phyloP scores from a whole-genome alignment of 257 asterid genomes.

The Solanum virginianum region DNA sequence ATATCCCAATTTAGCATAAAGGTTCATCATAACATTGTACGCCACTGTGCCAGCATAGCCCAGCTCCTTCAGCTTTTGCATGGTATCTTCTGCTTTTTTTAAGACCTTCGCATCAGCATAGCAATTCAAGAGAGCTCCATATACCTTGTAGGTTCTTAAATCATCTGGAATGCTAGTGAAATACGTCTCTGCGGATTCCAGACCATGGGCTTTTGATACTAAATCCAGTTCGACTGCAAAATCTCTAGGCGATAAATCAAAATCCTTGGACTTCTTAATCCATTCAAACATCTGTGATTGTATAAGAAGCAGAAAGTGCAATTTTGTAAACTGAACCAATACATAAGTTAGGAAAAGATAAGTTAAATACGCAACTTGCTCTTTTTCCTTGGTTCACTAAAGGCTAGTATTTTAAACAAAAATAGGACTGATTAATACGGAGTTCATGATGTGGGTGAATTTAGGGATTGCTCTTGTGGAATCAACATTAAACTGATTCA shows the following conservation, averaged over 20 bases:
- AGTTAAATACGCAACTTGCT: background rate
- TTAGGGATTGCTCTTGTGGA: background rate
- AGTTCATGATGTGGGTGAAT: background rate
- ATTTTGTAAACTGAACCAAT: background rate
- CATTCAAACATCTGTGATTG: constrained; percentile 9
- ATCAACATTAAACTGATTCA: background rate
- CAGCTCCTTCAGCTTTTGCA: constrained; percentile 20
- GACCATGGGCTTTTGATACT: constrained; percentile 14
- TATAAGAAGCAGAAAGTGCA: background rate
- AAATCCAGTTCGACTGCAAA: constrained; percentile 20
- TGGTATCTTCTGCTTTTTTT: constrained; percentile 20
- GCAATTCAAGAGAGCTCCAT: constrained; percentile 21
- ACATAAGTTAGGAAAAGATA: background rate
- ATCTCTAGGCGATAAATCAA: constrained; percentile 4
- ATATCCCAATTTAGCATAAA: constrained; percentile 17
- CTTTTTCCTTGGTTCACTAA: background rate
- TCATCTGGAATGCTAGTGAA: constrained; percentile 10
- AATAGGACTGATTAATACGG: background rate
- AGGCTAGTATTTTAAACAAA: background rate
- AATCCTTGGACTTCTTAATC: background rate
- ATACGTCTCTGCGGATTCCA: constrained; percentile 16
- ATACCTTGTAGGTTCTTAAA: background rate
- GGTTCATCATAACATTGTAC: constrained; percentile 26
- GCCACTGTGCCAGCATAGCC: background rate
- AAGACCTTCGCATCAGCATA: constrained; percentile 3